Evolutionary conservation across 202 grass and related monocot species (phyloP), one percentile per base, ranked within the genome.

Genomic region (Panicum hallii): DNA sequence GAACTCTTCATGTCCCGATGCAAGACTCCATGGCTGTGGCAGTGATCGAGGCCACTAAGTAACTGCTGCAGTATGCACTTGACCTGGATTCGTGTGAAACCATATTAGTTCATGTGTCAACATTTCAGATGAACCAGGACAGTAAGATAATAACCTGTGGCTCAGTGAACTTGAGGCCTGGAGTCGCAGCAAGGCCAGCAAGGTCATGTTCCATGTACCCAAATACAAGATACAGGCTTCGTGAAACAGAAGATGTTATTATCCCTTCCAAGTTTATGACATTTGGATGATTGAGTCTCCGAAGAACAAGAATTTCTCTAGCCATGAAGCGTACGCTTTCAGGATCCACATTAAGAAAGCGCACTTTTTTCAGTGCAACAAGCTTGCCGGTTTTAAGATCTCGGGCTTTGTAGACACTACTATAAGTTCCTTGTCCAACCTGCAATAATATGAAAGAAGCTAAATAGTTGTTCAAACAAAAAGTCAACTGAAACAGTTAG

Each of bases 351-450:
- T 82, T 91, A 54, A 86, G 46, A 76, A 97, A 97, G 16, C 88
- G 90, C 30, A 97, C 92, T 79, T 91, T 92, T 89, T 97, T 97
- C 30, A 97, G 87, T 9, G 94, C 92, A 5, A 97, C 90, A 72
- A 94, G 46, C 49, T 94, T 97, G 28, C 86, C 84, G 38, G 84
- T 91, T 88, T 70, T 77, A 89, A 94, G 84, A 84, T 97, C 92
- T 36, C 79, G 86, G 68, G 88, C 94, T 91, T 85, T 94, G 82
- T 94, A 97, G 42, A 97, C 94, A 84, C 62, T 94, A 67, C 92
- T 97, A 53, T 97, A 93, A 79, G 94, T 97, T 78, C 92, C 94
- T 90, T 97, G 92, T 89, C 94, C 94, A 91, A 97, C 86, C 94
- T 94, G 84, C 80, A 84, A 48, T 67, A 84, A 48, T 63, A 40